Percentiles rank a stretch among this genome's conserved stretches.
These are phyloP conservation scores for Schoenoplectus tabernaemontani DNA, from an alignment of 202 grass and related monocot genomes.

Conservation along the genomic window DNA sequence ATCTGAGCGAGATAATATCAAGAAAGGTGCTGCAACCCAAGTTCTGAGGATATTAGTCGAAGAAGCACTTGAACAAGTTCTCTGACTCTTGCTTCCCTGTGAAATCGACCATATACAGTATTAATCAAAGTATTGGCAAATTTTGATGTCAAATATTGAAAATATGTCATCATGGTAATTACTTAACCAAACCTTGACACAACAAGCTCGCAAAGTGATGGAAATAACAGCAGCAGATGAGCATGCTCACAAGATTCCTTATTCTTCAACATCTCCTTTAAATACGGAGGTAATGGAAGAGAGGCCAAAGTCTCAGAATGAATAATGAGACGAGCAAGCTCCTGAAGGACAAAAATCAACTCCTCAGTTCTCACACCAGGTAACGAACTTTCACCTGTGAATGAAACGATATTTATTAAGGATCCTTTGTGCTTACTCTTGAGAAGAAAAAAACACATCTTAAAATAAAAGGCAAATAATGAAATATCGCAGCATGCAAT, in stretches of 20 bases:
- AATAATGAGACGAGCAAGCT: conserved; percentile 83
- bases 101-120: conserved; percentile 13
- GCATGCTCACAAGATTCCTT: conserved; percentile 42
- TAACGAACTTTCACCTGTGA: conserved; percentile 70
- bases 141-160: conserved; percentile 2
- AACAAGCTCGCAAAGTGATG: conserved; percentile 83
- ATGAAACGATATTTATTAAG: conserved; percentile 19
- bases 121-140: neutral
- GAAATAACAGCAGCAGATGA: conserved; percentile 84
- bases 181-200: conserved; percentile 62
- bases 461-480: neutral
- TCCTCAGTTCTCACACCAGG: conserved; percentile 77
- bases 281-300: conserved; percentile 53
- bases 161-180: neutral
- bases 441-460: conserved; percentile 16
- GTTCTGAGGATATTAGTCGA: conserved; percentile 61
- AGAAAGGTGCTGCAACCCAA: conserved; percentile 51
- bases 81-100: conserved; percentile 77
- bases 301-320: conserved; percentile 43
- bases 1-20: conserved; percentile 29
- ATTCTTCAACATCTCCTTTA: conserved; percentile 48
- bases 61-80: conserved; percentile 87
- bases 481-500: conserved; percentile 22
- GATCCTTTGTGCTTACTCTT: conserved; percentile 6
- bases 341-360: conserved; percentile 75